Evolutionary conservation across 371 early-diverging fungal genomes (phyloP).

Genomic region (Mortierella sp.): DNA sequence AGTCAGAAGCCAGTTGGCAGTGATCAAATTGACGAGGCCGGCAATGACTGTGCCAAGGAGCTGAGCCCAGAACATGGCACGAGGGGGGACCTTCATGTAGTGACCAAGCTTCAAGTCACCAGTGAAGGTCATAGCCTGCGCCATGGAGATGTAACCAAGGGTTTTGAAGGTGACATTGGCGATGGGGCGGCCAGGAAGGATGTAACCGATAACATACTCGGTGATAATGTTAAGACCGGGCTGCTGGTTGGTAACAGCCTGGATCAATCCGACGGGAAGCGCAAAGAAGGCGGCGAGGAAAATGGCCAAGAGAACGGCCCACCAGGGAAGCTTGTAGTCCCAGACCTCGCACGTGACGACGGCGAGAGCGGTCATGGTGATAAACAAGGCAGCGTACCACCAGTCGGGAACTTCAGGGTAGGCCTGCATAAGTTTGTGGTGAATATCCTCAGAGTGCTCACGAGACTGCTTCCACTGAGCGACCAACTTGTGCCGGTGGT

Average conservation of each 20-base stretch:
- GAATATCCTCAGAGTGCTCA: slow-evolving; percentile 33
- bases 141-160: slow-evolving; percentile 61
- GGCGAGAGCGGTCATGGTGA: slow-evolving; percentile 48
- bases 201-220: slow-evolving; percentile 63
- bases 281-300: slow-evolving; percentile 63
- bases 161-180: slow-evolving; percentile 67
- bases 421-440: slow-evolving; percentile 56
- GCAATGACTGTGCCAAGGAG: slow-evolving; percentile 1
- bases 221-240: slow-evolving; percentile 66
- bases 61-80: slow-evolving; percentile 74
- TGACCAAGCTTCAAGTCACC: slow-evolving; percentile 76
- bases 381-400: slow-evolving; percentile 64
- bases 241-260: slow-evolving; percentile 64
- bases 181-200: slow-evolving; percentile 69
- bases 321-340: slow-evolving; percentile 62
- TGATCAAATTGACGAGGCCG: slow-evolving; percentile 73
- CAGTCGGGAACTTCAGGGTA: slow-evolving; percentile 68
- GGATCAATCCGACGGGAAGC: slow-evolving; percentile 70
- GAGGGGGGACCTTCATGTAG: slow-evolving; percentile 76
- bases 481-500: slow-evolving; percentile 61
- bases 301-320: slow-evolving; percentile 61
- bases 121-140: slow-evolving; percentile 69
- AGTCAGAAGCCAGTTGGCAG: slow-evolving; percentile 74
- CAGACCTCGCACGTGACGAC: slow-evolving; percentile 59
- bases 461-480: slow-evolving; percentile 44